Evolutionary conservation across 2,329 filamentous ascomycete species (phyloP).

Genomic region (Penicillium sumatraense): DNA sequence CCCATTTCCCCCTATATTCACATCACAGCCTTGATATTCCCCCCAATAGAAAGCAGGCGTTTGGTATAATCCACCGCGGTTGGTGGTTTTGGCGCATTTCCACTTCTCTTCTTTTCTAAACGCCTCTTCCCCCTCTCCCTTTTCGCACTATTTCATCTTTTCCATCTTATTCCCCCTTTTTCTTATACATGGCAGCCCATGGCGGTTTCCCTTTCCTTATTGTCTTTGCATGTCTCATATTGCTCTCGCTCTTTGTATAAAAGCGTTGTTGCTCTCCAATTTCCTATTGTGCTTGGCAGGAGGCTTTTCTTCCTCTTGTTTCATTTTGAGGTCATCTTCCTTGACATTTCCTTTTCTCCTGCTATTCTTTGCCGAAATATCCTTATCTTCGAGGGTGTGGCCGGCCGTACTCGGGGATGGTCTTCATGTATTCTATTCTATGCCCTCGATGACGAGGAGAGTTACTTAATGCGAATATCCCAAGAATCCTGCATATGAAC

Average conservation of each 20-base stretch:
- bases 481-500: constrained; percentile 5
- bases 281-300: constrained; percentile 18
- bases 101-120: constrained; percentile 22
- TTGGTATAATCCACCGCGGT: constrained; percentile 37
- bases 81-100: constrained; percentile 39
- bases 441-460: constrained; percentile 29
- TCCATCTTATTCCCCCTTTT: constrained; percentile 14
- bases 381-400: constrained; percentile 1
- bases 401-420: constrained; percentile 13
- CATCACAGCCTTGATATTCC: constrained; percentile 35
- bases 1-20: constrained; percentile 27
- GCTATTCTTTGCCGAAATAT: not conserved
- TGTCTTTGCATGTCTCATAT: constrained; percentile 21
- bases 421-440: constrained; percentile 34
- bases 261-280: constrained; percentile 29
- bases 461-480: constrained; percentile 24
- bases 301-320: constrained; percentile 14
- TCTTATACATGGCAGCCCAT: constrained; percentile 11
- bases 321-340: constrained; percentile 19
- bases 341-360: constrained; percentile 11
- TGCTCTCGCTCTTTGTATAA: constrained; percentile 35
- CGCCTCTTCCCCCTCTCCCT: constrained; percentile 14
- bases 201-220: constrained; percentile 12
- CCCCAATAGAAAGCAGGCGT: constrained; percentile 45
- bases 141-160: constrained; percentile 18